Evolutionary conservation across 1,139 yeast species (phyloP).

Genomic region (Wickerhamiella pararugosa): DNA sequence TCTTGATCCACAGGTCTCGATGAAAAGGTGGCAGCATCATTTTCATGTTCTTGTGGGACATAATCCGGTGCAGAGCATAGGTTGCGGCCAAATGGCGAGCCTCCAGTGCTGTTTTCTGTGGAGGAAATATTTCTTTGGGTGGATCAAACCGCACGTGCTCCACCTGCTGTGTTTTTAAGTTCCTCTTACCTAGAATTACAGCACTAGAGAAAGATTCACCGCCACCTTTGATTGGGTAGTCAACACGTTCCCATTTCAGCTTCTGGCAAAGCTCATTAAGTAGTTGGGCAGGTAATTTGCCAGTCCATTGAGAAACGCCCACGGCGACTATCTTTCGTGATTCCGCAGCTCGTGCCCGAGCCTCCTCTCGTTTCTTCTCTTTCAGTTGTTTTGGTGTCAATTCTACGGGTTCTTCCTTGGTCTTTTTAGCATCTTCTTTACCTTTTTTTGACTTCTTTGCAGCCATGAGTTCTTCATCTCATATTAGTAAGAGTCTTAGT

Average conservation of each 20-base stretch:
- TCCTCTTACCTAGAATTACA: conserved; percentile 49
- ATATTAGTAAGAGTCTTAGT: too few relatives aligned
- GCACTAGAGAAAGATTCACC: conserved; percentile 47
- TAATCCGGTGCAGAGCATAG: conserved; percentile 63
- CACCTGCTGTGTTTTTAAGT: conserved; percentile 64
- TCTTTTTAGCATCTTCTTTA: conserved; percentile 12
- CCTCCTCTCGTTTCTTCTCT: conserved; percentile 18
- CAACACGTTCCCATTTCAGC: conserved; percentile 75
- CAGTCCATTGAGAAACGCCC: conserved; percentile 69
- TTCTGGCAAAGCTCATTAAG: conserved; percentile 81
- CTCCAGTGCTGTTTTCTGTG: conserved; percentile 69
- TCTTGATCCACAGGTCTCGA: conserved; percentile 57
- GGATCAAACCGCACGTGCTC: conserved; percentile 49
- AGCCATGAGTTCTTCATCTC: too few relatives aligned
- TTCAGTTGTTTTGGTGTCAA: conserved; percentile 16
- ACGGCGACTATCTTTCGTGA: conserved; percentile 29
- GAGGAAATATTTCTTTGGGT: conserved; percentile 36
- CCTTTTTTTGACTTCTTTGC: too few relatives aligned
- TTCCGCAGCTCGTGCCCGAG: conserved; percentile 17
- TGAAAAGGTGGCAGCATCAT: conserved; percentile 80
- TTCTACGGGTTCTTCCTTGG: conserved; percentile 8
- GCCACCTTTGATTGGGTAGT: conserved; percentile 13
- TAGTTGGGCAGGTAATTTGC: conserved; percentile 77
- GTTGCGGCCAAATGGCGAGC: conserved; percentile 89
- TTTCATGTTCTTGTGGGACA: conserved; percentile 67